Percentiles rank a stretch among this genome's conserved stretches.
These are phyloP conservation scores for Emericellopsis atlantica DNA, from an alignment of 2,329 filamentous ascomycete species.

Conservation along the genomic window DNA sequence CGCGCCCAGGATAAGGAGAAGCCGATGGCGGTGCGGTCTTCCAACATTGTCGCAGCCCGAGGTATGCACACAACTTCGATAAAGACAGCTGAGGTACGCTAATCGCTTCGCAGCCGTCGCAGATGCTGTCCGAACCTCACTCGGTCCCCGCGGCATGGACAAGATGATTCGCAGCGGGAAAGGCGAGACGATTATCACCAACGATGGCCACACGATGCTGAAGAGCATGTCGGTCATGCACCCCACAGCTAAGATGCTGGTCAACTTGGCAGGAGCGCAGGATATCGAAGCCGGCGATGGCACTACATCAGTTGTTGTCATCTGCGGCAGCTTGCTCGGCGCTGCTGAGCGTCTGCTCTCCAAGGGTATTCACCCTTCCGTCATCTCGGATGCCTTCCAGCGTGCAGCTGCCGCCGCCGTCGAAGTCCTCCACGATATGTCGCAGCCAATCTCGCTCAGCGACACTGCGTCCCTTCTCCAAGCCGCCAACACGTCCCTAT, in stretches of 20 bases:
- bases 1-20: constrained; percentile 73
- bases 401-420: constrained; percentile 84
- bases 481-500: constrained; percentile 91
- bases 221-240: constrained; percentile 99
- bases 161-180: constrained; percentile 98
- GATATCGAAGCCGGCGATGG: constrained; percentile 98
- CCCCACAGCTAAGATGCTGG: constrained; percentile 98
- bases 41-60: constrained; percentile 95
- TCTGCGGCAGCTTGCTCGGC: constrained; percentile 86
- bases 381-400: constrained; percentile 97
- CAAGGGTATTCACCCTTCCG: constrained; percentile 94
- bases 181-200: constrained; percentile 97
- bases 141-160: constrained; percentile 95
- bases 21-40: constrained; percentile 89
- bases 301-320: constrained; percentile 95
- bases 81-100: constrained; percentile 4
- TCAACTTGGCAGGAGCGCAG: constrained; percentile 91
- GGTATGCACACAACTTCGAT: constrained; percentile 38
- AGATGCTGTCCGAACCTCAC: constrained; percentile 92
- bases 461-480: constrained; percentile 87
- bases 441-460: constrained; percentile 76
- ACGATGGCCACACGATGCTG: constrained; percentile 98
- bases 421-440: constrained; percentile 86
- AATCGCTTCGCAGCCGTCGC: constrained; percentile 57
- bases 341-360: constrained; percentile 81